Conservation (phyloP, 179 eudicot species). For the Spergularia azorica region DNA sequence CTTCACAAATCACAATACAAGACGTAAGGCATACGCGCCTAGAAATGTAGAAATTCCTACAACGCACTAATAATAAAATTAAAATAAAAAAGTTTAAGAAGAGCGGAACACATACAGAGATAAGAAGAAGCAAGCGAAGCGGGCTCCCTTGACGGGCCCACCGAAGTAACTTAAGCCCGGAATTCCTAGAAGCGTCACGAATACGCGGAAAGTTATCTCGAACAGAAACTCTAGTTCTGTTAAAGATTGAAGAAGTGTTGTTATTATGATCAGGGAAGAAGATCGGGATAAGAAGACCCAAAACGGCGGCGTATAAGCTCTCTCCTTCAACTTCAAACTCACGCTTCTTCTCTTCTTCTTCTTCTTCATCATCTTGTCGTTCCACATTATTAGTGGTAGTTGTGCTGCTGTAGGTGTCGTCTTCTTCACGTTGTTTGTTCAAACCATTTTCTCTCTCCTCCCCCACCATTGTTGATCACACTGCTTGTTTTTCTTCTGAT, state of each 20-base stretch:
- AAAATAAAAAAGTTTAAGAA: background rate
- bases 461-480: background rate
- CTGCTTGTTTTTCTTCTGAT: no score
- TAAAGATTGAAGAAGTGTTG: slow-evolving; percentile 25
- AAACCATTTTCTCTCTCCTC: background rate
- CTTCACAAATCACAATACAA: background rate
- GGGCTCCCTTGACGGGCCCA: slow-evolving; percentile 51
- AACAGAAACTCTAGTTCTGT: slow-evolving; percentile 29
- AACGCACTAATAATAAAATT: background rate
- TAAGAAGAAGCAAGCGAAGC: slow-evolving; percentile 68
- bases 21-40: background rate
- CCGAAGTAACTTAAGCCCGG: slow-evolving; percentile 32
- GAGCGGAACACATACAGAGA: slow-evolving; percentile 52
- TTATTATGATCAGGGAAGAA: slow-evolving; percentile 36
- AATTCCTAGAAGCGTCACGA: slow-evolving; percentile 34
- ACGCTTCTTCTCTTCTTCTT: slow-evolving; percentile 1
- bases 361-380: background rate
- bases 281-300: slow-evolving; percentile 32
- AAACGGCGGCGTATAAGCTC: slow-evolving; percentile 37
- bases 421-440: background rate
- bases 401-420: slow-evolving; percentile 3
- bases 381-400: background rate
- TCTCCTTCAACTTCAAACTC: background rate
- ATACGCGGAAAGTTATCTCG: slow-evolving; percentile 35
- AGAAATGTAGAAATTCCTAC: background rate